Percentiles rank a stretch among this genome's conserved stretches.
These are phyloP conservation scores for Inonotus obliquus DNA, from an alignment of 1,284 basidiomycete genomes.

Conservation along the genomic window DNA sequence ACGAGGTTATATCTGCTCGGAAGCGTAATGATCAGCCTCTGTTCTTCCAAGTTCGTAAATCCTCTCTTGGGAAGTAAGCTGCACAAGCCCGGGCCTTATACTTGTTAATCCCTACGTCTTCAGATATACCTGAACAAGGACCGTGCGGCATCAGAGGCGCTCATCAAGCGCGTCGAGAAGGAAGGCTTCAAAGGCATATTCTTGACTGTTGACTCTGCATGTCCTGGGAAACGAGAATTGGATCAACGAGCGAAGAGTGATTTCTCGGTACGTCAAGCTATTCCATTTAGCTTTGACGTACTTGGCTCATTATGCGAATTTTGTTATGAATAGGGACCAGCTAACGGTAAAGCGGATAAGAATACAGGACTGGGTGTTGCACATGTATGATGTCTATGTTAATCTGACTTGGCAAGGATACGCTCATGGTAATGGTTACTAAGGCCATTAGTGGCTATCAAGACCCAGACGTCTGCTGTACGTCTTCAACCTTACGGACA, in stretches of 20 bases:
- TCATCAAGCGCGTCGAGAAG: constrained; percentile 46
- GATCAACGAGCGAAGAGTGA: constrained; percentile 30
- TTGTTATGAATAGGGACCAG: constrained; percentile 37
- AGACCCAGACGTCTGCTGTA: constrained; percentile 54
- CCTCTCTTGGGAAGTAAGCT: no score
- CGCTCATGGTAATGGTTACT: background rate
- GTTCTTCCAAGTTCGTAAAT: constrained; percentile 37
- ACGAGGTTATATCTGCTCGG: constrained; percentile 49
- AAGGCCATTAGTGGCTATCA: constrained; percentile 40
- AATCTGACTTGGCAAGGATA: background rate
- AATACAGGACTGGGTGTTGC: constrained; percentile 36
- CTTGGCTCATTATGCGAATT: background rate
- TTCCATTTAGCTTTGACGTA: background rate
- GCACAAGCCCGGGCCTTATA: no score
- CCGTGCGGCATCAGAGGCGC: constrained; percentile 46
- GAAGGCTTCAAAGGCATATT: constrained; percentile 49
- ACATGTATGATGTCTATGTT: constrained; percentile 29
- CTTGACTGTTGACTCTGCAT: constrained; percentile 64
- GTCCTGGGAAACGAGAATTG: constrained; percentile 53
- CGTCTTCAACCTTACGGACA: constrained; percentile 24
- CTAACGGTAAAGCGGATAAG: constrained; percentile 38
- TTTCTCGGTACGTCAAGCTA: constrained; percentile 17
- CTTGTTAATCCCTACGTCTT: background rate
- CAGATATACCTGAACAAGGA: constrained; percentile 56
- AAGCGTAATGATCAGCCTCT: constrained; percentile 43